These are phyloP conservation scores for Trichoderma breve DNA, from an alignment of 2,329 filamentous ascomycete species.

Conservation along the genomic window DNA sequence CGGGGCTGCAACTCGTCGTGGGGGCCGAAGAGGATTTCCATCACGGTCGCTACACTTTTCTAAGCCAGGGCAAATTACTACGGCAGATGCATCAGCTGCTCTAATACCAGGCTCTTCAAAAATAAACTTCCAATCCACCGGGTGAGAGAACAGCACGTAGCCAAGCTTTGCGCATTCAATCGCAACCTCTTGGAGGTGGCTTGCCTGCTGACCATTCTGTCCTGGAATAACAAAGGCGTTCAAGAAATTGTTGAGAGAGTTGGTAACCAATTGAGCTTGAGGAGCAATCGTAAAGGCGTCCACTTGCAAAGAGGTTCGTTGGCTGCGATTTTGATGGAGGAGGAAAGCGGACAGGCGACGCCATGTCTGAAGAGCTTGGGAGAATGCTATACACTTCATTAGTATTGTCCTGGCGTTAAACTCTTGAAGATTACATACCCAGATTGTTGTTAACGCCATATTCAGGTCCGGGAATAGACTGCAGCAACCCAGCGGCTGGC, in stretches of 20 bases:
- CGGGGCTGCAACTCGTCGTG: constrained; percentile 27
- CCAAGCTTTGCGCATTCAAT: constrained; percentile 42
- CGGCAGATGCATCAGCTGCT: background rate
- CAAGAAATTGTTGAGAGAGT: background rate
- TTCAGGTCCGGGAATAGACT: background rate
- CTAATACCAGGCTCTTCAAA: constrained; percentile 20
- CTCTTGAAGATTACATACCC: fast-evolving
- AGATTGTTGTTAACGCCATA: background rate
- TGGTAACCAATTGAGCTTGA: background rate
- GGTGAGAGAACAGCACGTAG: constrained; percentile 44
- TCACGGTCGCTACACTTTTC: constrained; percentile 30
- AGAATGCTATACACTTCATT: background rate
- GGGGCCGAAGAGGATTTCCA: constrained; percentile 26
- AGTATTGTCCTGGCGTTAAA: background rate
- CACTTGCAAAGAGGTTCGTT: constrained; percentile 36
- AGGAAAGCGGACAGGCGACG: constrained; percentile 43
- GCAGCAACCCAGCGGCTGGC: background rate
- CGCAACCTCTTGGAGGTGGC: constrained; percentile 41
- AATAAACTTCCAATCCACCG: constrained; percentile 38
- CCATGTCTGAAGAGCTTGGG: constrained; percentile 41
- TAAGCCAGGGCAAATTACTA: constrained; percentile 30
- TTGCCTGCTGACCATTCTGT: background rate
- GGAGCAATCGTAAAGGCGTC: constrained; percentile 31
- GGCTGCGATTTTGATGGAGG: constrained; percentile 38
- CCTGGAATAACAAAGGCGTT: background rate